Evolutionary conservation across 202 grass and related monocot genomes (phyloP).

Genomic region (Setaria viridis): DNA sequence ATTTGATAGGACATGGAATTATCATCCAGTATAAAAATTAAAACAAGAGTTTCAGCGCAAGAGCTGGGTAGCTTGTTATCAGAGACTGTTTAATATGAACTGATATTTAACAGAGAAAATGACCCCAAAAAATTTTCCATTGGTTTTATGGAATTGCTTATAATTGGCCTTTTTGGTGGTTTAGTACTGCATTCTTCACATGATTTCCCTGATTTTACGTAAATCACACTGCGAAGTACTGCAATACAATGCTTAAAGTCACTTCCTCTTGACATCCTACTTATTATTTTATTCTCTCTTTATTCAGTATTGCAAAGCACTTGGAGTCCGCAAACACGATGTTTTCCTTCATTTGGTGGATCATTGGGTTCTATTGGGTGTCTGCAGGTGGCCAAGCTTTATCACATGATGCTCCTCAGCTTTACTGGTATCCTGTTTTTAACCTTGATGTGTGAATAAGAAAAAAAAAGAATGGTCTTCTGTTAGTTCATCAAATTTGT

Average conservation of each 20-base stretch:
- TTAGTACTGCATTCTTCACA: background rate
- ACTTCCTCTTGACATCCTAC: background rate
- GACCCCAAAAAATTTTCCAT: background rate
- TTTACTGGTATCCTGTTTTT: slow-evolving; percentile 74
- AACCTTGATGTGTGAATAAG: background rate
- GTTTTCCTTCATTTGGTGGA: slow-evolving; percentile 98
- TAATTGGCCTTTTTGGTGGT: background rate
- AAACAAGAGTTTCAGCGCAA: background rate
- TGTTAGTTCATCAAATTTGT: background rate
- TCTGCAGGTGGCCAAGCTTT: slow-evolving; percentile 74
- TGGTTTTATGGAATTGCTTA: slow-evolving; percentile 7
- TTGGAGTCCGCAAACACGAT: slow-evolving; percentile 91
- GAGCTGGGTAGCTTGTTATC: background rate
- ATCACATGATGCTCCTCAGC: slow-evolving; percentile 69
- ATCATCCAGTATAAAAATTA: background rate
- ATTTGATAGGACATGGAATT: background rate
- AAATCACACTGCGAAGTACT: background rate
- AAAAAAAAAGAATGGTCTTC: background rate
- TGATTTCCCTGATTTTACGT: background rate
- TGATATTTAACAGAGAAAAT: background rate
- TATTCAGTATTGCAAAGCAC: slow-evolving; percentile 74
- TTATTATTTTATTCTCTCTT: slow-evolving; percentile 33
- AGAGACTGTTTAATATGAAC: background rate
- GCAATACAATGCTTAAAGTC: slow-evolving; percentile 12
- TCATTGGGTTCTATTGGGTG: slow-evolving; percentile 86